These are phyloP conservation scores for Abrus pulchellus DNA, from an alignment of 306 rosid genomes.

Conservation along the genomic window DNA sequence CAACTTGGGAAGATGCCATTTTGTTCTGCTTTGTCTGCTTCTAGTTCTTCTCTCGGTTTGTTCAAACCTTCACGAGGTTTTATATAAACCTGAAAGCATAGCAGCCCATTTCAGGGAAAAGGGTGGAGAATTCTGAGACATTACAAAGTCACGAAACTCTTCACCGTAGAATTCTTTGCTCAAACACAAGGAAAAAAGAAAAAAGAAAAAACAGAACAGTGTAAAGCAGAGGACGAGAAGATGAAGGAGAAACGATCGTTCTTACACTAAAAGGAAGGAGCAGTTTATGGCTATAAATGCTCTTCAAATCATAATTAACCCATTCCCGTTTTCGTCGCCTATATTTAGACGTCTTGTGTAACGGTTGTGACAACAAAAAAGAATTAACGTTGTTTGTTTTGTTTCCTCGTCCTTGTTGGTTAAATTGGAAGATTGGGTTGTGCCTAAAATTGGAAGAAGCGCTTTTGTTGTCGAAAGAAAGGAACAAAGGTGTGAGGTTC, in stretches of 20 bases:
- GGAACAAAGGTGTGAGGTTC: slow-evolving; percentile 37
- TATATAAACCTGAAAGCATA: slow-evolving; percentile 27
- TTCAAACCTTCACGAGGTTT: slow-evolving; percentile 9
- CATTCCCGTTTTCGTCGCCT: slow-evolving; percentile 40
- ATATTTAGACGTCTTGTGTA: slow-evolving; percentile 39
- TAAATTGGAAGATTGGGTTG: slow-evolving; percentile 15
- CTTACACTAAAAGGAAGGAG: slow-evolving; percentile 33
- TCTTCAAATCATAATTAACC: slow-evolving; percentile 25
- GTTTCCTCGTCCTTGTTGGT: background rate
- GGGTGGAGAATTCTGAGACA: slow-evolving; percentile 38
- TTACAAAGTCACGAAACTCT: slow-evolving; percentile 39
- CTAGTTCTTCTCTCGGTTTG: background rate
- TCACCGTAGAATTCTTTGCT: slow-evolving; percentile 4
- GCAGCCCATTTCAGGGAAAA: slow-evolving; percentile 45
- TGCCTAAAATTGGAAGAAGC: slow-evolving; percentile 46
- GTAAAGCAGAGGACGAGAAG: slow-evolving; percentile 45
- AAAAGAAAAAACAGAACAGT: background rate
- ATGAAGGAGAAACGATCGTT: slow-evolving; percentile 40
- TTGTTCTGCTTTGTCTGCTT: background rate
- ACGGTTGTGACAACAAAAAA: background rate
- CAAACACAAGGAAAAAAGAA: background rate
- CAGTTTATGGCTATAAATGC: slow-evolving; percentile 35
- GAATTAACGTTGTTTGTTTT: background rate
- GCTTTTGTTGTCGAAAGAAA: slow-evolving; percentile 19
- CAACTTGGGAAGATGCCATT: slow-evolving; percentile 85